Evolutionary conservation across 495 filamentous ascomycete species (phyloP), one percentile per base, ranked within the genome.

Genomic region (Tetracladium setigerum): DNA sequence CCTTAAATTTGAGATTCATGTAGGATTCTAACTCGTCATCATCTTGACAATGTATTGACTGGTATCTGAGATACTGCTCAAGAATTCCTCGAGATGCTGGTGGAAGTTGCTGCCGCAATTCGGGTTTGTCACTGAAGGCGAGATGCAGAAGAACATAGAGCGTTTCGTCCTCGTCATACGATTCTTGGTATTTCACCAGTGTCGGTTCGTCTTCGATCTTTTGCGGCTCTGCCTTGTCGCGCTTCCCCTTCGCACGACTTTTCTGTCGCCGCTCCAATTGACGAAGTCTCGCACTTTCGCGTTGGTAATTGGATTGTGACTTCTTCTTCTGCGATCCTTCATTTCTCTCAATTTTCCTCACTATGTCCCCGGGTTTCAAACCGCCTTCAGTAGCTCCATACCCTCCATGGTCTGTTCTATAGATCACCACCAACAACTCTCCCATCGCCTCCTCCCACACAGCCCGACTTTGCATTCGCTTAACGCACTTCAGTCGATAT

Each of bases 401-500:
- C 2, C 4, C 14, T 14, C 3, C 30, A 15, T 12, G 16, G 33
- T 38, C 44, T 13, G 27, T 24, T 30, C 30, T 30, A 14, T 47
- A 47, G 2, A 47, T 22, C 2, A 47, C 35, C 24, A 47, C 13
- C 2, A 27, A 16, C 15, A 24, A 4, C 12, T 30, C 44, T 2
- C 18, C 8, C 13, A 10, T 13, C 11, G 2, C n/a, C 18, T 27
- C 16, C 19, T 38, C 34, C 19, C 38, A 37, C 13, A 47, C 18
- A 14, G 34, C 39, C 39, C 44, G 33, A 31, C 13, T 47, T 22
- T 34, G 30, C 15, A 47, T 30, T 15, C 44, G 34, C 44, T 47
- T 47, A 36, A 47, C 39, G 16, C 18, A 30, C 22, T 36, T 38
- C 36, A 47, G 14, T 15, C 44, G 44, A 38, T 47, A 32, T 5